Evolutionary conservation across 768 basidiomycete species (phyloP).

Genomic region (Clitopilus hobsonii): DNA sequence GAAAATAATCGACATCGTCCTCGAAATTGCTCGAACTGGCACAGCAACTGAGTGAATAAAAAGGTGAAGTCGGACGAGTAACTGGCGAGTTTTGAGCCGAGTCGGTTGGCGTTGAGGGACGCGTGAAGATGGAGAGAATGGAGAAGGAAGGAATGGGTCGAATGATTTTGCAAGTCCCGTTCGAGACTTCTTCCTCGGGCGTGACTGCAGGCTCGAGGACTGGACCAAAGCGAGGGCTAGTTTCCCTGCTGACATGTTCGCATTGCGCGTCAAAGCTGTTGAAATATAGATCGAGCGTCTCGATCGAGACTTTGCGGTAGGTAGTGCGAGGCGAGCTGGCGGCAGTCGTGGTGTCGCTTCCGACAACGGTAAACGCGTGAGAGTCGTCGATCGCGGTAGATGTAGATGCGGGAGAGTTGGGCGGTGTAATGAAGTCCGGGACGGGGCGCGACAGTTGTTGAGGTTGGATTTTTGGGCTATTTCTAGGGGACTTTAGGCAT

Average conservation of each 20-base stretch:
- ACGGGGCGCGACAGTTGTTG: background rate
- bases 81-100: conserved; percentile 18
- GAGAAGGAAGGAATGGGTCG: conserved; percentile 24
- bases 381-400: background rate
- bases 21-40: conserved; percentile 23
- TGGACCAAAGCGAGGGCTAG: background rate
- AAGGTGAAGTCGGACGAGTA: conserved; percentile 16
- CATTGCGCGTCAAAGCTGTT: background rate
- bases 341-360: background rate
- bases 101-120: conserved; percentile 22
- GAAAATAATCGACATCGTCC: conserved; percentile 21
- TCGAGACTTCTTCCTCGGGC: conserved; percentile 20
- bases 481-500: background rate
- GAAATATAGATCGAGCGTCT: background rate
- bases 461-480: background rate
- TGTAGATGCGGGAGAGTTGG: background rate
- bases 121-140: conserved; percentile 22
- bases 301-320: background rate
- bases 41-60: conserved; percentile 25
- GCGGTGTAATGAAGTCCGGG: background rate
- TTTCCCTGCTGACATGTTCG: background rate
- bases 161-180: conserved; percentile 32
- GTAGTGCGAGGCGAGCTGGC: background rate
- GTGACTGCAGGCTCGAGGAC: conserved; percentile 16
- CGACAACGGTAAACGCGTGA: background rate